phyloP scores from a whole-genome alignment of 345 rosid genomes.

The Pistacia vera region DNA sequence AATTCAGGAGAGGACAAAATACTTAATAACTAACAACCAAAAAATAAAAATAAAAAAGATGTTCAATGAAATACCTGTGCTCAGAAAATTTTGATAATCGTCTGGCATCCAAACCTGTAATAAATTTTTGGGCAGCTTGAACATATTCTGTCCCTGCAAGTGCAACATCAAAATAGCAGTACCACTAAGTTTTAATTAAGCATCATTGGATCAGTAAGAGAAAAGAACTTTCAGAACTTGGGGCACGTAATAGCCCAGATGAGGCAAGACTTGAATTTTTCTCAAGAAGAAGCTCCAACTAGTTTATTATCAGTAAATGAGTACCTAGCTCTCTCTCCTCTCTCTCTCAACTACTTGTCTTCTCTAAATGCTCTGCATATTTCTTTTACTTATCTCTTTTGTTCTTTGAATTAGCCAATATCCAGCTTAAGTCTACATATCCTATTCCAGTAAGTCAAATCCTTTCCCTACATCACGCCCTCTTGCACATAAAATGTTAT shows the following conservation, averaged over 20 bases:
- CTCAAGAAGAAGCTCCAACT: too few species aligned
- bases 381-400: neutral
- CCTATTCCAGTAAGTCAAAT: neutral
- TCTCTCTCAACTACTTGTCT: too few species aligned
- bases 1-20: neutral
- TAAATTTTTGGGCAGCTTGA: slow-evolving; percentile 85
- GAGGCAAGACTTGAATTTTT: too few species aligned
- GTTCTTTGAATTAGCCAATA: neutral
- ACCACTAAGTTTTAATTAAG: neutral
- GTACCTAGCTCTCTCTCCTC: too few species aligned
- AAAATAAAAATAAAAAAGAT: neutral
- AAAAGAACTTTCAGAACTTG: neutral
- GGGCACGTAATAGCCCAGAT: neutral
- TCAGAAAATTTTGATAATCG: slow-evolving; percentile 77
- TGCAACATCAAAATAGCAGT: neutral
- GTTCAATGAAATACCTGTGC: slow-evolving; percentile 51
- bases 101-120: slow-evolving; percentile 97
- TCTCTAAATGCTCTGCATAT: too few species aligned
- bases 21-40: neutral
- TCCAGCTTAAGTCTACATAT: too few species aligned
- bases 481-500: neutral
- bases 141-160: slow-evolving; percentile 70
- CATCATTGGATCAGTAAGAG: neutral
- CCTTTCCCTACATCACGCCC: neutral
- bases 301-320: too few species aligned